These are phyloP conservation scores for Lanmaoa rubissima DNA, from an alignment of 768 basidiomycete genomes.

Conservation along the genomic window DNA sequence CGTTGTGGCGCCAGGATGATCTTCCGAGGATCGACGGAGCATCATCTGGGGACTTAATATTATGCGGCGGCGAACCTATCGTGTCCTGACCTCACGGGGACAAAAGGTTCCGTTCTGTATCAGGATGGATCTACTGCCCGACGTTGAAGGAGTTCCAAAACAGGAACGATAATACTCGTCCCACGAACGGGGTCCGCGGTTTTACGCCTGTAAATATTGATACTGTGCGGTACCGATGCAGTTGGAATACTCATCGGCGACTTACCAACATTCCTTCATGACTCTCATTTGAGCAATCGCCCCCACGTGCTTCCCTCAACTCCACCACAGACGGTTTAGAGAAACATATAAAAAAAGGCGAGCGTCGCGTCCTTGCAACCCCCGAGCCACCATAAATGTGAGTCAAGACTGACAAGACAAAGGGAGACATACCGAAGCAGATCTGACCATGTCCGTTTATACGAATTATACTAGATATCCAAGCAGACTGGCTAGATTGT, in stretches of 20 bases:
- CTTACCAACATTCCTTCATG: background rate
- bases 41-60: background rate
- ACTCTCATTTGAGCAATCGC: background rate
- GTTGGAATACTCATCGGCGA: background rate
- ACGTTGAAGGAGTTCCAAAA: background rate
- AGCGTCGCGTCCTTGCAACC: background rate
- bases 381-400: background rate
- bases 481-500: background rate
- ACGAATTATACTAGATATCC: background rate
- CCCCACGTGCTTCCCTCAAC: background rate
- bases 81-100: background rate
- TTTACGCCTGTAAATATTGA: background rate
- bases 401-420: background rate
- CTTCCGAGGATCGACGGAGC: constrained; percentile 13
- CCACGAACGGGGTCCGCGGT: constrained; percentile 11
- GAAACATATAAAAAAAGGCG: background rate
- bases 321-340: background rate
- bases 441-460: background rate
- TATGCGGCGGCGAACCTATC: background rate
- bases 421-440: constrained; percentile 1
- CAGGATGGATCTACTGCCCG: constrained; percentile 4
- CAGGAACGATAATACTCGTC: constrained; percentile 3
- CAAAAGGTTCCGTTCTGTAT: constrained; percentile 1
- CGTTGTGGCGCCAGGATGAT: background rate
- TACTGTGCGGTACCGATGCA: background rate